A percentile compares a stretch with the other conserved stretches of the same genome.
phyloP scores from a whole-genome alignment of 2,329 filamentous ascomycete genomes.

The Verticillium nubilum region DNA sequence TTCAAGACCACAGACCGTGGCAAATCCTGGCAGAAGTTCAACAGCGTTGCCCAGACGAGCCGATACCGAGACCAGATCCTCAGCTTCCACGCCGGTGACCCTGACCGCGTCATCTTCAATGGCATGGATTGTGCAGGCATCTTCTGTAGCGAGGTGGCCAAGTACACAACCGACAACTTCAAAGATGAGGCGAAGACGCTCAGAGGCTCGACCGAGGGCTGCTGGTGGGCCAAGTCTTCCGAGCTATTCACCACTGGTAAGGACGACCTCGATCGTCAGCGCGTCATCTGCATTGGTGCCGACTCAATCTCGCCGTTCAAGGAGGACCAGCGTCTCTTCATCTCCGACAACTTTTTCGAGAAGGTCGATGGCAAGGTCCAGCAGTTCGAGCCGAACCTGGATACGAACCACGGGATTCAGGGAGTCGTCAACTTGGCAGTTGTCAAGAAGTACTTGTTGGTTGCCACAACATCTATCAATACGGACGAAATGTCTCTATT shows the following conservation, averaged over 20 bases:
- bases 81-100: conserved; percentile 77
- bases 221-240: conserved; percentile 81
- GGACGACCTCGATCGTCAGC: conserved; percentile 58
- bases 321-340: conserved; percentile 70
- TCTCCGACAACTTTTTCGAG: conserved; percentile 81
- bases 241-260: conserved; percentile 67
- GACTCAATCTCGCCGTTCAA: conserved; percentile 66
- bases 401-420: conserved; percentile 65
- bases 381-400: conserved; percentile 72
- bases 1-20: conserved; percentile 82
- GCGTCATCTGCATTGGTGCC: conserved; percentile 74
- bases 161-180: conserved; percentile 86
- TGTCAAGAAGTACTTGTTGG: conserved; percentile 82
- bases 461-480: conserved; percentile 70
- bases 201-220: conserved; percentile 65
- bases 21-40: conserved; percentile 73
- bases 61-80: conserved; percentile 49
- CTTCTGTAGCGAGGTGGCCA: conserved; percentile 57
- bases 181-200: conserved; percentile 59
- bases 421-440: conserved; percentile 78
- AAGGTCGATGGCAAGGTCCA: conserved; percentile 40
- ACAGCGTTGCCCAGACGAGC: conserved; percentile 53
- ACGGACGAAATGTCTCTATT: conserved; percentile 91
- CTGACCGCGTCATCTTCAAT: conserved; percentile 81
- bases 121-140: conserved; percentile 62